A percentile compares a stretch with the other conserved stretches of the same genome.
phyloP scores from a whole-genome alignment of 129 eudicot species.

The Tagetes patula region DNA sequence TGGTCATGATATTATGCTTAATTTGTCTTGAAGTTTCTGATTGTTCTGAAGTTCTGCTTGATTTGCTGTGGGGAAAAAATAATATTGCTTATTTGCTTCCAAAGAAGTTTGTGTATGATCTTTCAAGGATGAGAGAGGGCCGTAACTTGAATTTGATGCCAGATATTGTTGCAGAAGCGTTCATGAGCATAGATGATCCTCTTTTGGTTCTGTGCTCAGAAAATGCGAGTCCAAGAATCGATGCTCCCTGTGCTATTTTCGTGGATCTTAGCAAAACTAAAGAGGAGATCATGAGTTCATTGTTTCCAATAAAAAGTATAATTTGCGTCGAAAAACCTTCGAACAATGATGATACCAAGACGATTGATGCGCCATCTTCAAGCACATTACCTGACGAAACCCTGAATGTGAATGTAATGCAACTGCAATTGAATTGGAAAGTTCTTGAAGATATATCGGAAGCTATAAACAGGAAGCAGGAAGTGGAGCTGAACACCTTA shows the following conservation, averaged over 20 bases:
- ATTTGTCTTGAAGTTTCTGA: slow-evolving; percentile 35
- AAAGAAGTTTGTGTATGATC: slow-evolving; percentile 28
- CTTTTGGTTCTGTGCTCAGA: slow-evolving; percentile 41
- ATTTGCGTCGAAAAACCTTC: not conserved
- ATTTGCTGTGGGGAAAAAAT: slow-evolving; percentile 17
- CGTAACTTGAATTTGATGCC: slow-evolving; percentile 2
- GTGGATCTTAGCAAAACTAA: slow-evolving; percentile 39
- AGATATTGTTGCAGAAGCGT: slow-evolving; percentile 45
- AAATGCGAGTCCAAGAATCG: slow-evolving; percentile 4
- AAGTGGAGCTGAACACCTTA: slow-evolving; percentile 11
- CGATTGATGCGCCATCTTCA: not conserved
- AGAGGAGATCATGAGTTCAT: slow-evolving; percentile 37
- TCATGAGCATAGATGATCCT: slow-evolving; percentile 53
- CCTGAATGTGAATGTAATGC: not conserved
- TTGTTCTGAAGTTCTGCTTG: slow-evolving; percentile 21
- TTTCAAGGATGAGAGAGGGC: slow-evolving; percentile 16
- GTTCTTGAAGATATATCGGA: slow-evolving; percentile 27
- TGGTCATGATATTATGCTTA: slow-evolving; percentile 44
- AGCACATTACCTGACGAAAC: not conserved
- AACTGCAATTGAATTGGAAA: slow-evolving; percentile 20
- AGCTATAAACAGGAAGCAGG: slow-evolving; percentile 18
- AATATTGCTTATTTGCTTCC: slow-evolving; percentile 46
- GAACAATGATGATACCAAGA: not conserved
- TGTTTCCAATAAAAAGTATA: slow-evolving; percentile 32
- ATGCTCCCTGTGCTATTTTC: slow-evolving; percentile 37